Conservation (phyloP, 2,329 filamentous ascomycete species). For the Arthrinium phaeospermum region DNA sequence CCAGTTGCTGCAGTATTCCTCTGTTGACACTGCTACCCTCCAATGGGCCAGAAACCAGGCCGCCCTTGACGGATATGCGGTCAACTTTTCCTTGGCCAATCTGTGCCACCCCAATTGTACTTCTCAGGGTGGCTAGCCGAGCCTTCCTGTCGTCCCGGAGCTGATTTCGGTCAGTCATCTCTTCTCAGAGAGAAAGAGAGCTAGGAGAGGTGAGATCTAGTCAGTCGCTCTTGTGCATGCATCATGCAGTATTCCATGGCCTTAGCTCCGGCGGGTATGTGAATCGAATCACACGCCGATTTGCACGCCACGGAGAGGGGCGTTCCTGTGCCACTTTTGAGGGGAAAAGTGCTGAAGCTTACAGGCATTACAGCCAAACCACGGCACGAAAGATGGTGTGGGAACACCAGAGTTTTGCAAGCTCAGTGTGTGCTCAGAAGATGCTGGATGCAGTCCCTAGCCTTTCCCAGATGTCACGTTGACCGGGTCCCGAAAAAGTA, state of each 20-base stretch:
- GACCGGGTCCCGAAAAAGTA: not conserved
- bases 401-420: not conserved
- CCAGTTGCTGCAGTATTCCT: not conserved
- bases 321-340: not conserved
- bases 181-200: not conserved
- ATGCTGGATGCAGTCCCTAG: not conserved
- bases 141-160: not conserved
- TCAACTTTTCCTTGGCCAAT: not conserved
- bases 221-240: slow-evolving; percentile 11
- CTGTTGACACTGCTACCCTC: not conserved
- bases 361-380: not conserved
- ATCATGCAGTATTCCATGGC: not conserved
- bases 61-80: not conserved
- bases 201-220: slow-evolving; percentile 1
- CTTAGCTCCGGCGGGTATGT: slow-evolving; percentile 17
- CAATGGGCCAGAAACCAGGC: not conserved
- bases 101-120: not conserved
- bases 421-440: not conserved
- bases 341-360: not conserved
- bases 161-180: not conserved
- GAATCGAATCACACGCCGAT: slow-evolving; percentile 16
- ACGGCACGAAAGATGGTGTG: not conserved
- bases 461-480: slow-evolving; percentile 1
- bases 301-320: slow-evolving; percentile 6
- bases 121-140: not conserved